Evolutionary conservation across 306 rosid species (phyloP), one percentile per base, ranked within the genome.

Genomic region (Lathyrus tuberosus): DNA sequence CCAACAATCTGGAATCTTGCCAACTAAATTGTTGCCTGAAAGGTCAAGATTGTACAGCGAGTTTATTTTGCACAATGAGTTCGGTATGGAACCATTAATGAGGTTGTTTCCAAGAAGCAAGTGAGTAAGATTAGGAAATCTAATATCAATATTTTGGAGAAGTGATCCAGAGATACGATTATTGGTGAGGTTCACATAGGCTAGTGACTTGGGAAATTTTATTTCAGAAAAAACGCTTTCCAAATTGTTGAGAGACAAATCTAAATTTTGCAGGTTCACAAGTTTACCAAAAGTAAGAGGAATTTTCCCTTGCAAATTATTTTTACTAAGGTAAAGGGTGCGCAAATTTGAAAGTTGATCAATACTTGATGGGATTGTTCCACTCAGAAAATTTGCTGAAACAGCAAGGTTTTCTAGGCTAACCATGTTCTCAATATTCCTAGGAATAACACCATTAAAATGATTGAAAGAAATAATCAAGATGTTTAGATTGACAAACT

Each of bases 11-110:
- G 73, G 74, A 49, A 78, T 64, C 5, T 16, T 18, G 0, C 80
- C 82, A 31, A 14, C 24, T 33, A 81, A 46, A n/a, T 41, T 58
- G 35, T 82, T 82, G 1, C n/a, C 14, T 3, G 83, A 78, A 66
- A 82, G 78, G 51, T 74, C 56, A 48, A 82, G n/a, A 14, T 17
- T 3, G 43, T 38, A 30, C 52, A 78, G 37, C 48, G 79, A 71
- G 12, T 57, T 70, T 53, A 72, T 26, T 20, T 1, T 9, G 51
- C 80, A 69, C 49, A 76, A 28, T 9, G 71, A 76, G 0, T 60
- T 4, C 13, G 75, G 75, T 59, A 76, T 76, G 8, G 57, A 26
- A 8, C 8, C 74, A 76, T 13, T 59, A n/a, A 76, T 47, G 4
- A 37, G 54, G 43, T 75, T 75, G 7, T 57, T 8, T 44, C 79